Conservation (phyloP, 805 yeast genomes). For the Saccharomycopsis synnaedendra region DNA sequence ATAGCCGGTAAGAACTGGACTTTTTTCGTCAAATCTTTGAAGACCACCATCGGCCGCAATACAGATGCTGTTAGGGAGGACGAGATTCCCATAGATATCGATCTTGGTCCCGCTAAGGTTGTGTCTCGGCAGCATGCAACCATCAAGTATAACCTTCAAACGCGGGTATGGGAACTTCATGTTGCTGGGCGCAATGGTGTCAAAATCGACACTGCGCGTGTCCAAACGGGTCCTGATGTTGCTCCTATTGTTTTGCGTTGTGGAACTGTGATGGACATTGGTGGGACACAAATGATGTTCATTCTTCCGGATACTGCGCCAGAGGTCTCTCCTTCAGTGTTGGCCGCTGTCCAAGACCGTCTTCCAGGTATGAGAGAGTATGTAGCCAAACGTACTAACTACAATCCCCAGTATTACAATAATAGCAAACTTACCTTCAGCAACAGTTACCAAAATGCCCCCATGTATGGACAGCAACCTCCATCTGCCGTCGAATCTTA, state of each 20-base stretch:
- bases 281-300: slow-evolving; percentile 99
- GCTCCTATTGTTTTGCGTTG: slow-evolving; percentile 52
- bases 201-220: slow-evolving; percentile 57
- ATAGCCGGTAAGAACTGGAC: slow-evolving; percentile 93
- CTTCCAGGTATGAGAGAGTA: slow-evolving; percentile 18
- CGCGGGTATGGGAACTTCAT: slow-evolving; percentile 76
- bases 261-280: slow-evolving; percentile 89
- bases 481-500: neutral
- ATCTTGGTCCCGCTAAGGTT: slow-evolving; percentile 95
- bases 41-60: slow-evolving; percentile 77
- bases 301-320: slow-evolving; percentile 89
- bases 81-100: slow-evolving; percentile 48
- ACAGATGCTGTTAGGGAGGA: slow-evolving; percentile 29
- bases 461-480: neutral
- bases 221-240: slow-evolving; percentile 29
- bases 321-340: slow-evolving; percentile 32
- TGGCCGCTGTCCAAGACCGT: slow-evolving; percentile 25
- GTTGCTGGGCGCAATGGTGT: slow-evolving; percentile 90
- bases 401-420: slow-evolving; percentile 15
- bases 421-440: slow-evolving; percentile 14
- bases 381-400: slow-evolving; percentile 17
- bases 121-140: slow-evolving; percentile 86
- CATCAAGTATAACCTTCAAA: slow-evolving; percentile 63
- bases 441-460: slow-evolving; percentile 8
- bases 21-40: slow-evolving; percentile 71